Base-by-base conservation (phyloP, 495 filamentous ascomycete species). In the Aspergillus conjunctus region DNA sequence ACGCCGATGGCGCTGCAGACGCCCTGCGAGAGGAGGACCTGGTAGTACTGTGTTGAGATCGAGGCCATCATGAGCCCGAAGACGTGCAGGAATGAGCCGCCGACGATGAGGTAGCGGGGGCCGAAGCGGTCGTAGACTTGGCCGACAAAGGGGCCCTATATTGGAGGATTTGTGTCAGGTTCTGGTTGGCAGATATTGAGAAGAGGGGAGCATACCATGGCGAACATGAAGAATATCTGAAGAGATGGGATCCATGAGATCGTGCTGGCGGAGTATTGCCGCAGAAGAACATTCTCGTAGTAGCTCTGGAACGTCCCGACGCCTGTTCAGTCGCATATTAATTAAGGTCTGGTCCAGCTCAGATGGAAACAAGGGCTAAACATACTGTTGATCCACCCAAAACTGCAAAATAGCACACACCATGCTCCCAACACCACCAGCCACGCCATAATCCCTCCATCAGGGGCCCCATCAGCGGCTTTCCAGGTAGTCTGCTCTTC, bases 21-120 rank as follows among this genome's bases (percentile, higher is more conserved):
- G 15, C 70, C 73, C 56, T 81, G 78, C 1, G 73, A 60, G 17
- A 81, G 70, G 4, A 81, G 62, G 41, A 81, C 48, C 52, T 79
- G 77, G 56, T 79, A 80, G 64, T 80, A 81, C 37, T 75, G 61
- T 0, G 60, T 70, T 0, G 68, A 68, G 7, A 82, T 63, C 1
- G 70, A 73, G 12, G 72, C 56, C 77, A 79, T 88, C 87, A 91
- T 90, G 4, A 91, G 68, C 6, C 88, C 88, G 58, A 91, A 87
- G 53, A 87, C 76, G 60, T 91, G 87, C 32, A 87, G 62, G 37
- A 88, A 70, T 3, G 82, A 82, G 7, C 89, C 90, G 0, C 73
- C 69, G 0, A 86, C 54, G 15, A 95, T 69, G 17, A 91, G 74
- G 61, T 76, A 87, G 49, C 82, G 77, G 11, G 91, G 88, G 1